Base-by-base conservation (phyloP, 371 early-diverging fungal genomes). In the Rhizomucor miehei region DNA sequence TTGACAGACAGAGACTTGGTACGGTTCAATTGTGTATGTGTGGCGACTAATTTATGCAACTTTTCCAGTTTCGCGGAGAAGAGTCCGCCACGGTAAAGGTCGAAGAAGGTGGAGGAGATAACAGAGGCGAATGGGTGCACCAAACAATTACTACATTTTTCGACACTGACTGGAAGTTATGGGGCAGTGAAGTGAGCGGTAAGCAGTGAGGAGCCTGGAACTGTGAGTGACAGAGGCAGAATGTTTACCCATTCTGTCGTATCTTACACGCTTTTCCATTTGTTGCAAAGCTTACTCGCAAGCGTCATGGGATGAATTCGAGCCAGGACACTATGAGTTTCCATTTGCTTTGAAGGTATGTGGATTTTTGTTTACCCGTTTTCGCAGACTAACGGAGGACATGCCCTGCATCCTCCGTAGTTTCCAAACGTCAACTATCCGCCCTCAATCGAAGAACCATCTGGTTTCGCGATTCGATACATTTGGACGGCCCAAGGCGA, bases 331-430 rank as follows among this genome's bases (percentile, higher is more conserved):
- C 14, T 77, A 83, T 57, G 69, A 72, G 39, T 83, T 72, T 49
- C 80, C 81, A 6, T 83, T 83, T 65, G 81, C 84, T 2, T 69
- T 81, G 53, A 83, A 83, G 69, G 84, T 83, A 63, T 14, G 14
- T 6, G 2, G 21, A n/a, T 24, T 0, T 20, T 45, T 20, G 45
- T 11, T 6, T 45, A 45, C 14, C 20, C 3, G 20, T 9, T 23
- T 25, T 45, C 2, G 25, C 6, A 1, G 17, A 1, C 43, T 41
- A n/a, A 41, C 43, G 5, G 29, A 29, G 8, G 29, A 29, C 29
- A 29, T 29, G 5, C 8, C 8, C 29, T 29, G 29, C 29, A 29
- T 29, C 8, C 8, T 29, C 24, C 12, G 20, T 38, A 77, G 77
- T 77, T 77, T 54, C 77, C 77, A 4, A 77, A 77, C 57, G 74